These are phyloP conservation scores for Mycena filopes DNA, from an alignment of 768 basidiomycete genomes.

Conservation along the genomic window DNA sequence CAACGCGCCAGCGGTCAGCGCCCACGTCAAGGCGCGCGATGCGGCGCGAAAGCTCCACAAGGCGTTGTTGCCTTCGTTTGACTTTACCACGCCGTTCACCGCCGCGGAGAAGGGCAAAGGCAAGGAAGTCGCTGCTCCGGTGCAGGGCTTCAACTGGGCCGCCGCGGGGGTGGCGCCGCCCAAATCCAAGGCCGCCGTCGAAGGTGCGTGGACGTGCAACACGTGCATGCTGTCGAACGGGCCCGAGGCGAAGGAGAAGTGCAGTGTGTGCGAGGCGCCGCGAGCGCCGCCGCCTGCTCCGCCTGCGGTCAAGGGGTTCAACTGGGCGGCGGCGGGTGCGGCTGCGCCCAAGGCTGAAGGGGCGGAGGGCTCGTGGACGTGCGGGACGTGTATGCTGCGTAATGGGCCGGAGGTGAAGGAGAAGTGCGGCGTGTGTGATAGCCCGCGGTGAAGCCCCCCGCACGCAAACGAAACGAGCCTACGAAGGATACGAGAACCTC, in stretches of 20 bases:
- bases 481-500: not conserved
- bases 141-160: conserved; percentile 66
- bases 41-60: conserved; percentile 52
- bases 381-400: conserved; percentile 51
- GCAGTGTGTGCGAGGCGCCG: conserved; percentile 60
- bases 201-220: conserved; percentile 65
- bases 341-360: conserved; percentile 41
- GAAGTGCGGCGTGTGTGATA: conserved; percentile 61
- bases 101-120: conserved; percentile 18
- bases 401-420: conserved; percentile 51
- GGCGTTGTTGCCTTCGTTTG: conserved; percentile 58
- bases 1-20: conserved; percentile 34
- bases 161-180: conserved; percentile 69
- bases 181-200: conserved; percentile 34
- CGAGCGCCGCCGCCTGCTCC: conserved; percentile 35
- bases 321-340: conserved; percentile 60
- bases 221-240: conserved; percentile 64
- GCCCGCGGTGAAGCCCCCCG: conserved; percentile 41
- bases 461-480: not conserved
- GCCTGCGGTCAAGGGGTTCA: conserved; percentile 46
- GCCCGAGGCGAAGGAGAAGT: conserved; percentile 55
- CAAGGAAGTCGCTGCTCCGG: conserved; percentile 25
- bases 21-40: conserved; percentile 43
- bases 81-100: conserved; percentile 39
- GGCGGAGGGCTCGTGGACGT: conserved; percentile 52